Base-by-base conservation (phyloP, 2,329 filamentous ascomycete genomes). In the Ciborinia camelliae region DNA sequence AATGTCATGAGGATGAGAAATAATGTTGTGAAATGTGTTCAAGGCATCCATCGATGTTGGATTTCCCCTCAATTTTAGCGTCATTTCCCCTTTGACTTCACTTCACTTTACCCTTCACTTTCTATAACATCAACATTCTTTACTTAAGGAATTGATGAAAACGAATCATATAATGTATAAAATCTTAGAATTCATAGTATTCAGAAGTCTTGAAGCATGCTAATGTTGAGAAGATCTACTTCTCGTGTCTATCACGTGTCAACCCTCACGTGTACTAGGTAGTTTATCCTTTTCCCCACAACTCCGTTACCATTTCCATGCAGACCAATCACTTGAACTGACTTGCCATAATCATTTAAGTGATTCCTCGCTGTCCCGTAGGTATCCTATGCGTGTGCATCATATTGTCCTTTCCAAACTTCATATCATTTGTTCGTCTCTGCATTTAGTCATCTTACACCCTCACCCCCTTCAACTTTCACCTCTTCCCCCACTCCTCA, bases 331-430 rank as follows among this genome's bases (percentile, higher is more conserved):
- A 37, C 30, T 37, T 23, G 20, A 35, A 45, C 41, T 20, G 55
- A 47, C 41, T 45, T 26, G 14, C 14, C n/a, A 45, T 20, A 47
- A 47, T 48, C 30, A 5, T 47, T 20, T 59, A 32, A 23, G 15
- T 45, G n/a, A 48, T 41, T 62, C 55, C 54, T 66, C 14, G 37
- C 50, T 52, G 28, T 41, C 10, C 10, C 26, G 28, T 63, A 32
- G 14, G 30, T 58, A 52, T 53, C 53, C 35, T 41, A 47, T 58
- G 60, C 45, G 30, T 37, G 26, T 58, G 67, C 65, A 66, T 58
- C 32, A 47, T 39, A 18, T 32, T 57, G 15, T 37, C 3, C 47
- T 61, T 67, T 37, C 43, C 41, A 20, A 26, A 20, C 30, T 30
- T 26, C 41, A 32, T 48, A 59, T 59, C 41, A 59, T 59, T 59